These are phyloP conservation scores for Pleomassaria siparia DNA, from an alignment of 2,329 filamentous ascomycete genomes.

Conservation along the genomic window DNA sequence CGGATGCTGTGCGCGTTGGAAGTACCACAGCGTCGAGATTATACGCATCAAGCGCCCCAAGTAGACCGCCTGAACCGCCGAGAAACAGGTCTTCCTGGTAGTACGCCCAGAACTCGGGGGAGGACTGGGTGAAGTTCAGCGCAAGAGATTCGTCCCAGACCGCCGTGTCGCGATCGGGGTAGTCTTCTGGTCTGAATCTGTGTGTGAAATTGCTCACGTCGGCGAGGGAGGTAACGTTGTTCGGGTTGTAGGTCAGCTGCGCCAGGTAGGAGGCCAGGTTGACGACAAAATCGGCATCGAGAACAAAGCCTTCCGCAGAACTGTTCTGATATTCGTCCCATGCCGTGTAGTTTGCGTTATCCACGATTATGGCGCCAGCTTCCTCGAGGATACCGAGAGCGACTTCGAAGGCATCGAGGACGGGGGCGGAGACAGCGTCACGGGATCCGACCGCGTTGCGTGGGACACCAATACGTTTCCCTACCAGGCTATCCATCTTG, in stretches of 20 bases:
- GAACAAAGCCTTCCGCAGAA: slow-evolving; percentile 47
- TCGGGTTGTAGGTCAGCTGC: slow-evolving; percentile 59
- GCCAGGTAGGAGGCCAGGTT: slow-evolving; percentile 61
- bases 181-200: slow-evolving; percentile 56
- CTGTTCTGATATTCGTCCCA: slow-evolving; percentile 49
- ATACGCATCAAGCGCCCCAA: slow-evolving; percentile 60
- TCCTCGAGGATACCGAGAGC: slow-evolving; percentile 55
- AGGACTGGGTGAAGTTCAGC: slow-evolving; percentile 58
- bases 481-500: slow-evolving; percentile 54
- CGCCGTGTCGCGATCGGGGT: slow-evolving; percentile 60
- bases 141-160: slow-evolving; percentile 58
- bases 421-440: slow-evolving; percentile 33
- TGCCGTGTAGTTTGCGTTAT: slow-evolving; percentile 61
- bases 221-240: slow-evolving; percentile 54
- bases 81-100: slow-evolving; percentile 57
- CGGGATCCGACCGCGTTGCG: slow-evolving; percentile 56
- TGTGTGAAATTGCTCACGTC: slow-evolving; percentile 61
- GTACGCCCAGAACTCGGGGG: slow-evolving; percentile 58
- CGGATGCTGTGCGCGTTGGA: slow-evolving; percentile 53
- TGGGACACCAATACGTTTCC: slow-evolving; percentile 65
- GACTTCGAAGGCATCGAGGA: slow-evolving; percentile 58
- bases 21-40: slow-evolving; percentile 64
- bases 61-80: slow-evolving; percentile 61
- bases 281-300: slow-evolving; percentile 61
- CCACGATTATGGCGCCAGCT: slow-evolving; percentile 63